Base-by-base conservation (phyloP, 352 stramenopile species). In the Pythium utonaiense region DNA sequence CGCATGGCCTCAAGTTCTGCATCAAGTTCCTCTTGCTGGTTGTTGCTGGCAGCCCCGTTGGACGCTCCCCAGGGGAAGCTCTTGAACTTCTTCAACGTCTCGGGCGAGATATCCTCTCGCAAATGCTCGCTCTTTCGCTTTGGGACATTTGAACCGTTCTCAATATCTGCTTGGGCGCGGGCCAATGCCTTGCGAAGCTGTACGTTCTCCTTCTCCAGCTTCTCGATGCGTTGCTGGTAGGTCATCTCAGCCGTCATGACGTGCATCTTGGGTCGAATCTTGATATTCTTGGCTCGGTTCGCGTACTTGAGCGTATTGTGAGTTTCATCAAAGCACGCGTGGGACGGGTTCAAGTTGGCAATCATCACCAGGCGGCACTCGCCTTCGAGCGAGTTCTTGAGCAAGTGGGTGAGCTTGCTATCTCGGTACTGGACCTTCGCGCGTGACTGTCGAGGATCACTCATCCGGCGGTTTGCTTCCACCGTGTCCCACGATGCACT, bases 341-440 rank as follows among this genome's bases (percentile, higher is more conserved):
- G 73, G 1, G 88, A 83, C 31, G 78, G 77, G 49, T 84, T 92
- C 33, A 96, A 80, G 44, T 94, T 96, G 21, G 88, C 86, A 47
- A 96, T 96, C 88, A 96, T 97, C 3, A 97, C 81, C 13, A 92
- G 85, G 25, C 89, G 84, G 55, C 87, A 96, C 50, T 97, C 91
- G 12, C 89, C 89, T 52, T 88, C 86, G n/a, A 96, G 74, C 16
- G 81, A 95, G 60, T 93, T 84, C 74, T 95, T 95, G 13, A 95
- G 79, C 31, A 95, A 57, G 40, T 88, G 80, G 3, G 86, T 95
- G n/a, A 95, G 70, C 50, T 96, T 96, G 64, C 72, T 89, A 64
- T 96, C 88, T 41, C 89, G 74, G 53, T 96, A 97, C 42, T 89
- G 86, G 0, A 95, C 83, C 54, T 77, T 80, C 27, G 64, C 64